Percentiles rank a stretch among this genome's conserved stretches.
phyloP scores from a whole-genome alignment of 169 alveolate species.

The Cryptosporidium xiaoi region DNA sequence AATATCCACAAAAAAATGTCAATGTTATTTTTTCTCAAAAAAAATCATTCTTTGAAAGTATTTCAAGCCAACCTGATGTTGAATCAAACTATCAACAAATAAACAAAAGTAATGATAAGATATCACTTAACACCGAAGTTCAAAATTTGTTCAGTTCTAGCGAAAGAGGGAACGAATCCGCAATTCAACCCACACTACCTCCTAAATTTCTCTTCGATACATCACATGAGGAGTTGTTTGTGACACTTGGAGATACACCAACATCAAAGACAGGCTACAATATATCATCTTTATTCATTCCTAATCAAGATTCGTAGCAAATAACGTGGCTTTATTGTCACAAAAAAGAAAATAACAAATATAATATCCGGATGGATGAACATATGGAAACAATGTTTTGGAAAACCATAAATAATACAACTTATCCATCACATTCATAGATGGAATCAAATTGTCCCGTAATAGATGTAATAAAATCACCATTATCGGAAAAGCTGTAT shows the following conservation, averaged over 20 bases:
- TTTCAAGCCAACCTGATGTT: neutral
- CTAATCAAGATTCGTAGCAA: conserved; percentile 66
- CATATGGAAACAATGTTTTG: no score
- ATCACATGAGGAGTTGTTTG: conserved; percentile 68
- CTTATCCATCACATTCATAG: neutral
- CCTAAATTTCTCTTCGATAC: conserved; percentile 3
- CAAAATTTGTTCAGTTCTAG: neutral
- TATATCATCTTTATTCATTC: conserved; percentile 38
- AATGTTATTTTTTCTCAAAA: conserved; percentile 2
- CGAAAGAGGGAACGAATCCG: conserved; percentile 6
- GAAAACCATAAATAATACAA: no score
- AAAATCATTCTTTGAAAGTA: neutral
- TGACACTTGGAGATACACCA: conserved; percentile 69
- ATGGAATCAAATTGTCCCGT: conserved; percentile 60
- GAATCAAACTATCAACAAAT: neutral
- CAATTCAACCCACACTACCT: neutral
- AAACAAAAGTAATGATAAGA: neutral
- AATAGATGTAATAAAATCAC: conserved; percentile 58
- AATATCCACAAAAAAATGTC: neutral
- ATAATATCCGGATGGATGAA: neutral
- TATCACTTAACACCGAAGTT: neutral
- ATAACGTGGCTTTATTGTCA: neutral
- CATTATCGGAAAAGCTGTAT: conserved; percentile 45
- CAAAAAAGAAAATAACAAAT: neutral
- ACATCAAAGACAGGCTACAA: conserved; percentile 59